Evolutionary conservation across 352 stramenopile genomes (phyloP).

Genomic region (Pythium rishiriense): DNA sequence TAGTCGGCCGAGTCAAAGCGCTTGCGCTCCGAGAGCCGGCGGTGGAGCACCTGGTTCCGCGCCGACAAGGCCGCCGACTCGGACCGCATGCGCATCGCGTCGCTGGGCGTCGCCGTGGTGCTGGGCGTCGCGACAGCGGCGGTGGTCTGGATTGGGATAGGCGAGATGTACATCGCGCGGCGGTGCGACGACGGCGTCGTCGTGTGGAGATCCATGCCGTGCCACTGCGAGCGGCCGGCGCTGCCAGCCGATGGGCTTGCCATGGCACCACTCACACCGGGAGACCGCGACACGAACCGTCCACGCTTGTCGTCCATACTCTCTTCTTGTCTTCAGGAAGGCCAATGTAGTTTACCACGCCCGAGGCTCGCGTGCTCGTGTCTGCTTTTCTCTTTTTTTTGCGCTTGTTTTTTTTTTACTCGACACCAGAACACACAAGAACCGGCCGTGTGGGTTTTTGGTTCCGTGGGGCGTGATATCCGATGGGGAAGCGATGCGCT

Average conservation of each 20-base stretch:
- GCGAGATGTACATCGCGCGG: slow-evolving; percentile 25
- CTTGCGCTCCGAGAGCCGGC: slow-evolving; percentile 74
- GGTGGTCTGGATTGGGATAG: slow-evolving; percentile 4
- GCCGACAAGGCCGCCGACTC: slow-evolving; percentile 54
- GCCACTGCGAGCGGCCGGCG: slow-evolving; percentile 25
- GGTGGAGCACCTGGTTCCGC: slow-evolving; percentile 75
- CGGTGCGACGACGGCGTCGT: slow-evolving; percentile 21
- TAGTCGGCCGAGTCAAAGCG: slow-evolving; percentile 86
- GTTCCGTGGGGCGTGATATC: background rate
- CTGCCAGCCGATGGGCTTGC: background rate
- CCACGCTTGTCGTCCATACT: slow-evolving; percentile 18
- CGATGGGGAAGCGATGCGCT: background rate
- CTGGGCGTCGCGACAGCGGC: too few species aligned
- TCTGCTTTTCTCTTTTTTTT: background rate
- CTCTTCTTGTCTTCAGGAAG: background rate
- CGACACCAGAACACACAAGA: background rate
- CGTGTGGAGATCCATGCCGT: slow-evolving; percentile 33
- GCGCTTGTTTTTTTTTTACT: slow-evolving; percentile 9
- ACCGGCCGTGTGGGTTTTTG: background rate
- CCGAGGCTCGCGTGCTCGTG: too few species aligned
- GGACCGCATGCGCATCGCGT: background rate
- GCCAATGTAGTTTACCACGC: background rate
- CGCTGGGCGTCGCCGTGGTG: background rate
- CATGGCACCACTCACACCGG: background rate
- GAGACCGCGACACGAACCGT: slow-evolving; percentile 17